A percentile compares a stretch with the other conserved stretches of the same genome.
Conservation (phyloP, 2,329 filamentous ascomycete species). For the Phyllosticta paracitricarpa region DNA sequence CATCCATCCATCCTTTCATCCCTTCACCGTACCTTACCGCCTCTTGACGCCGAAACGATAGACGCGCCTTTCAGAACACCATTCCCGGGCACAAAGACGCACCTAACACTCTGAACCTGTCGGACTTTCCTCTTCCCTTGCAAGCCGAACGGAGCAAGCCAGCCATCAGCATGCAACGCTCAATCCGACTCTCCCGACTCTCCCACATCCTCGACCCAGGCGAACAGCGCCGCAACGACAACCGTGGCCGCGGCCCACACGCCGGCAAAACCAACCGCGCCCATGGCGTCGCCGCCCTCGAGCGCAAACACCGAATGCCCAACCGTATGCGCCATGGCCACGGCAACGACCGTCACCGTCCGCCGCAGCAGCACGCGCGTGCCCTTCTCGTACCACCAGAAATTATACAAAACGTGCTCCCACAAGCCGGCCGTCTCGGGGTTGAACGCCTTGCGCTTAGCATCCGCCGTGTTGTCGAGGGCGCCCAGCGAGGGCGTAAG, state of each 20-base stretch:
- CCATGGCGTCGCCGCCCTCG: conserved; percentile 57
- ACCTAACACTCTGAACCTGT: neutral
- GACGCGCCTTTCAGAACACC: neutral
- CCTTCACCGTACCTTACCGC: no score
- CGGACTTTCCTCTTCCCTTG: neutral
- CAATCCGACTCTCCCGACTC: neutral
- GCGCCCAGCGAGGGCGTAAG: conserved; percentile 58
- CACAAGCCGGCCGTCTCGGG: conserved; percentile 53
- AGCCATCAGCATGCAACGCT: neutral
- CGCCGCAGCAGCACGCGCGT: conserved; percentile 51
- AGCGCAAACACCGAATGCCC: conserved; percentile 56
- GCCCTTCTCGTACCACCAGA: conserved; percentile 62
- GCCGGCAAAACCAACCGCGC: conserved; percentile 61
- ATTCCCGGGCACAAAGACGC: neutral
- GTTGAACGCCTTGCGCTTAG: conserved; percentile 49
- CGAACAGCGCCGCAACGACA: conserved; percentile 48
- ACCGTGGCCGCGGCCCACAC: conserved; percentile 63
- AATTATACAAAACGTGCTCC: conserved; percentile 62
- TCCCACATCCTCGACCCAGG: conserved; percentile 36
- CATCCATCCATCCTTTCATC: no score
- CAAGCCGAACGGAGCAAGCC: neutral
- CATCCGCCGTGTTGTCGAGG: conserved; percentile 38
- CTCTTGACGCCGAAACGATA: no score
- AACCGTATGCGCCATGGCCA: conserved; percentile 45
- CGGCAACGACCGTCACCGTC: conserved; percentile 38